Evolutionary conservation across 1,284 basidiomycete species (phyloP).

Genomic region (Apiotrichum laibachii): DNA sequence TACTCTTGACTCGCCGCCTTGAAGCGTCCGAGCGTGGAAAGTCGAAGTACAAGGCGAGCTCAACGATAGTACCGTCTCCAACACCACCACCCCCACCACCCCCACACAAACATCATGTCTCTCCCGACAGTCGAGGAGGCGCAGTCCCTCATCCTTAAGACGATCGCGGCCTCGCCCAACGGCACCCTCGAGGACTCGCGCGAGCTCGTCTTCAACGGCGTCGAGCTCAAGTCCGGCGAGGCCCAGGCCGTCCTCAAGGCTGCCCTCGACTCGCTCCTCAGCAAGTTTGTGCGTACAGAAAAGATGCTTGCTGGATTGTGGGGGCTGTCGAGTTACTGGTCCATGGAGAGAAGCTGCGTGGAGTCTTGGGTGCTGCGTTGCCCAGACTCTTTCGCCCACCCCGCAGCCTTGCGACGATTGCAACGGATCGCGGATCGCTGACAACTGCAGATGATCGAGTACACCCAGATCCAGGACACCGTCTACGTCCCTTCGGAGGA

Average conservation of each 20-base stretch:
- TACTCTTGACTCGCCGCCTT: no score
- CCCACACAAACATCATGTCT: constrained; percentile 14
- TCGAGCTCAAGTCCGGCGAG: constrained; percentile 52
- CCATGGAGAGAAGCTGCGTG: no score
- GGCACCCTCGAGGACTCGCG: constrained; percentile 72
- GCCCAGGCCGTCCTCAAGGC: constrained; percentile 79
- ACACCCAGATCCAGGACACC: constrained; percentile 72
- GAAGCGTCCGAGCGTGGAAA: no score
- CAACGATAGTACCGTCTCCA: not conserved
- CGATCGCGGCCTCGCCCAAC: constrained; percentile 58
- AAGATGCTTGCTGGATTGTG: no score
- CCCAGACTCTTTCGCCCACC: not conserved
- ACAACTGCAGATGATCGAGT: constrained; percentile 73
- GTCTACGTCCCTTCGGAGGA: constrained; percentile 74
- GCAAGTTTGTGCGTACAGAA: constrained; percentile 67
- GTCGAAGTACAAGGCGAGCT: not conserved
- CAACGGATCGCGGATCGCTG: not conserved
- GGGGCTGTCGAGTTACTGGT: not conserved
- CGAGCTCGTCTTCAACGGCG: constrained; percentile 60
- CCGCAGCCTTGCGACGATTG: not conserved
- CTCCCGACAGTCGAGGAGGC: constrained; percentile 58
- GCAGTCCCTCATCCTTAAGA: constrained; percentile 74
- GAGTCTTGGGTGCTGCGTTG: not conserved
- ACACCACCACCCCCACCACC: not conserved
- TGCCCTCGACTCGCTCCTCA: constrained; percentile 79